Percentiles rank a stretch among this genome's conserved stretches.
These are phyloP conservation scores for Flaveria brownii DNA, from an alignment of 129 eudicot species.

Conservation along the genomic window DNA sequence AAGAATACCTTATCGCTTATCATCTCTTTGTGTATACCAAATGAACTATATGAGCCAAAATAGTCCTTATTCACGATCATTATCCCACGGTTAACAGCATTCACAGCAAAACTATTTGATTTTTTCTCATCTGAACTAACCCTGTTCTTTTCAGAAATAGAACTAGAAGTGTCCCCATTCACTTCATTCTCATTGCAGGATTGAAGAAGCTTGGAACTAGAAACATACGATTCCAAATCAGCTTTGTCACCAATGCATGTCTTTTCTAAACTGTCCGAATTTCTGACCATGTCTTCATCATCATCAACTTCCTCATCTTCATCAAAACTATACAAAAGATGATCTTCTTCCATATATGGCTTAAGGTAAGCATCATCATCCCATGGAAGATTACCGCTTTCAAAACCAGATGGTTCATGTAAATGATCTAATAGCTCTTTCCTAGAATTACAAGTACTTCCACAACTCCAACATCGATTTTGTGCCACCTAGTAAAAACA, in stretches of 20 bases:
- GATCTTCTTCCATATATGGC: slow-evolving; percentile 74
- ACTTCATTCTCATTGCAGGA: slow-evolving; percentile 27
- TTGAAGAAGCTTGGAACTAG: background rate
- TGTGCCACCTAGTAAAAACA: slow-evolving; percentile 50
- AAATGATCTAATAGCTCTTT: slow-evolving; percentile 56
- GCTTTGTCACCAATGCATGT: slow-evolving; percentile 37
- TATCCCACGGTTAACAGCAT: slow-evolving; percentile 40
- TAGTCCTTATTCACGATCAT: slow-evolving; percentile 65
- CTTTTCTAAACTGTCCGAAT: slow-evolving; percentile 32
- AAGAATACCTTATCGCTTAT: slow-evolving; percentile 79
- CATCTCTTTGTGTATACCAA: slow-evolving; percentile 92
- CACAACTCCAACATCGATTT: slow-evolving; percentile 76
- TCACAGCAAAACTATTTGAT: slow-evolving; percentile 24
- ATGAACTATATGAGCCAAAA: slow-evolving; percentile 81
- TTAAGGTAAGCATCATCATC: slow-evolving; percentile 64
- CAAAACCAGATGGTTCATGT: slow-evolving; percentile 41
- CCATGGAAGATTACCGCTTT: slow-evolving; percentile 51
- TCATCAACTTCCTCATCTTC: slow-evolving; percentile 69
- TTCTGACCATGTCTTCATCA: slow-evolving; percentile 40
- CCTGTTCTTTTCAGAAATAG: slow-evolving; percentile 17
- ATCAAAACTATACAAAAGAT: slow-evolving; percentile 69
- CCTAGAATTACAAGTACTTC: slow-evolving; percentile 43
- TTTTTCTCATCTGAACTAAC: slow-evolving; percentile 26
- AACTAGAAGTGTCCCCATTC: slow-evolving; percentile 36
- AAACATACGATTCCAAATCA: slow-evolving; percentile 21